phyloP scores from a whole-genome alignment of 257 asterid species.

The Forsythia viridissima region DNA sequence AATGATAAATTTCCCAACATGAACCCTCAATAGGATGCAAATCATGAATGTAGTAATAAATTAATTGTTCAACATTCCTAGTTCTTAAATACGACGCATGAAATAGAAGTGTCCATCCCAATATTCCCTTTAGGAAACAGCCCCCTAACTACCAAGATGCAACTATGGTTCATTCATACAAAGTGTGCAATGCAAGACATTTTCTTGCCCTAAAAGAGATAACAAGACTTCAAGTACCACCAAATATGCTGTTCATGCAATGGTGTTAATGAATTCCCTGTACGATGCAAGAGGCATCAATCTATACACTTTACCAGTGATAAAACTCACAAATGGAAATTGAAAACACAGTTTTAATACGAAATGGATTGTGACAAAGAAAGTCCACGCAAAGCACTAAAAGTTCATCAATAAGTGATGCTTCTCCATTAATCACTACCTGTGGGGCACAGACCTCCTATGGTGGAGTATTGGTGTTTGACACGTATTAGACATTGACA shows the following conservation, averaged over 20 bases:
- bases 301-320: neutral
- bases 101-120: neutral
- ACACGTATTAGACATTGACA: neutral
- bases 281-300: neutral
- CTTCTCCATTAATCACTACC: neutral
- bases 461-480: neutral
- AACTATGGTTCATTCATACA: neutral
- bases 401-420: neutral
- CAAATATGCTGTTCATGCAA: neutral
- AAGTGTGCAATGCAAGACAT: neutral
- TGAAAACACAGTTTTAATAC: neutral
- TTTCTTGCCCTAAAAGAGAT: neutral
- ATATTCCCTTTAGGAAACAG: slow-evolving; percentile 5
- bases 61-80: neutral
- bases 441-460: neutral
- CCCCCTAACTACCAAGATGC: slow-evolving; percentile 5
- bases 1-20: neutral
- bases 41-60: neutral
- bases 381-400: neutral
- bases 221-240: neutral
- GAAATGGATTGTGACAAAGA: neutral
- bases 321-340: neutral
- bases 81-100: neutral
- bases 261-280: neutral
- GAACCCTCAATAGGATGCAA: neutral